Evolutionary conservation across 1,139 yeast species (phyloP), one percentile per base, ranked within the genome.

Genomic region (Taiozyma sp.): DNA sequence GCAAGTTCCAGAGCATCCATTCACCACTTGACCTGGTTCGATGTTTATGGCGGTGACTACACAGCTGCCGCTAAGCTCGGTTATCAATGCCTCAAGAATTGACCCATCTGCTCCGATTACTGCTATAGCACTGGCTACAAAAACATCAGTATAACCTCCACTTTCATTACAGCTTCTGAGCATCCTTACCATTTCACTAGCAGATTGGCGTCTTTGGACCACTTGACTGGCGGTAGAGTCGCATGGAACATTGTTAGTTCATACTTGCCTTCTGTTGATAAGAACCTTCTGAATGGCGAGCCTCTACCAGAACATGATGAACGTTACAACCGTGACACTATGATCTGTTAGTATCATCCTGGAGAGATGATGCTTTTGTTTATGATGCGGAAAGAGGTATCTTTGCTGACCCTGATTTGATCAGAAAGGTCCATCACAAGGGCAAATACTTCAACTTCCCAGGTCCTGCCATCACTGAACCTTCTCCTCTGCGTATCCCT

Each of bases 51-150:
- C 27, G 8, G 27, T 24, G 8, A 24, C 8, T 24, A 24, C 27
- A 24, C 8, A 24, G 27, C 27, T 24, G 27, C 27, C 34, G 74
- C 75, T 2, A 7, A 24, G 27, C 27, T 2, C 4, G 27, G 8
- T 24, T 24, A 24, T 28, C 12, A 7, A 10, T 28, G 12, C 30
- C 8, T 7, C 12, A 78, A 75, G 55, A 71, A 72, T 24, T 24
- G 27, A 74, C 52, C 79, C 78, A 29, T 67, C 73, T 53, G 71
- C 73, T 28, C 69, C 70, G 19, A 66, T 74, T 8, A 59, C 75
- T n/a, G 72, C 75, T n/a, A 69, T 73, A 70, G 78, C 78, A n/a
- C 65, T 72, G 1, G 74, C 70, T 10, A 75, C 78, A 65, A 69
- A 49, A 70, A 73, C 48, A 56, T 75, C 38, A 64, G 72, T 4